Percentiles rank a stretch among this genome's conserved stretches.
Conservation (phyloP, 352 stramenopile species). For the Pythium pyrilobum region DNA sequence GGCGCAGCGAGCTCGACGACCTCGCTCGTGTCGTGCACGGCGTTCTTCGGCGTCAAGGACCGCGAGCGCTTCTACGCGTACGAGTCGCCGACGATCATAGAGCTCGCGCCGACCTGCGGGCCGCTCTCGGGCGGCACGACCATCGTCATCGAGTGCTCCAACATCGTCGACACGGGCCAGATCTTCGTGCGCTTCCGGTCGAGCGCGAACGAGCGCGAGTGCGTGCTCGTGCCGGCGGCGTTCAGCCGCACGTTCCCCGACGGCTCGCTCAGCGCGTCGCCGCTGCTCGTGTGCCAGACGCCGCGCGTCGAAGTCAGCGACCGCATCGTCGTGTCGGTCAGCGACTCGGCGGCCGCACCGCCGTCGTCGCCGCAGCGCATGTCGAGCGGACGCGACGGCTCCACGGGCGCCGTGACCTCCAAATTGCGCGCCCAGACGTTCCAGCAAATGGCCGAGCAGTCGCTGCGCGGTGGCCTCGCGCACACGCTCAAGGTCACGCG, state of each 20-base stretch:
- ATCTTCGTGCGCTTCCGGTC: slow-evolving; percentile 76
- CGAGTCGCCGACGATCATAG: slow-evolving; percentile 57
- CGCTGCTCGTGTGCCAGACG: slow-evolving; percentile 55
- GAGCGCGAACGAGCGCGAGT: slow-evolving; percentile 53
- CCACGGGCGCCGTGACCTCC: slow-evolving; percentile 11
- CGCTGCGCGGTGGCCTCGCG: slow-evolving; percentile 18
- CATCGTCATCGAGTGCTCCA: slow-evolving; percentile 52
- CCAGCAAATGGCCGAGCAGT: slow-evolving; percentile 54
- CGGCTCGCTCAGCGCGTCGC: slow-evolving; percentile 39
- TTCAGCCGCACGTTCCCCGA: slow-evolving; percentile 59
- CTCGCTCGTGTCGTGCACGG: slow-evolving; percentile 3
- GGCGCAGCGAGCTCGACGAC: neutral
- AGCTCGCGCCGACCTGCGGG: slow-evolving; percentile 54
- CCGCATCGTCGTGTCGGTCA: slow-evolving; percentile 16
- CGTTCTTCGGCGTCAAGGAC: slow-evolving; percentile 39
- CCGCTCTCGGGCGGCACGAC: slow-evolving; percentile 45
- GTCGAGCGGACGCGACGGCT: neutral
- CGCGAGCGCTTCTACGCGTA: slow-evolving; percentile 63
- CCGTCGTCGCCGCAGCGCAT: neutral
- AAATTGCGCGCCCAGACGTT: slow-evolving; percentile 47
- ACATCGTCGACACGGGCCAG: slow-evolving; percentile 67
- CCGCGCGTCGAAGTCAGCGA: slow-evolving; percentile 55
- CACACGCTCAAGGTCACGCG: slow-evolving; percentile 20
- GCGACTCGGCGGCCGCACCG: neutral
- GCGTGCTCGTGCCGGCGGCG: slow-evolving; percentile 42